Percentiles rank a stretch among this genome's conserved stretches.
Conservation (phyloP, 2,329 filamentous ascomycete genomes). For the Neonectria sp. region DNA sequence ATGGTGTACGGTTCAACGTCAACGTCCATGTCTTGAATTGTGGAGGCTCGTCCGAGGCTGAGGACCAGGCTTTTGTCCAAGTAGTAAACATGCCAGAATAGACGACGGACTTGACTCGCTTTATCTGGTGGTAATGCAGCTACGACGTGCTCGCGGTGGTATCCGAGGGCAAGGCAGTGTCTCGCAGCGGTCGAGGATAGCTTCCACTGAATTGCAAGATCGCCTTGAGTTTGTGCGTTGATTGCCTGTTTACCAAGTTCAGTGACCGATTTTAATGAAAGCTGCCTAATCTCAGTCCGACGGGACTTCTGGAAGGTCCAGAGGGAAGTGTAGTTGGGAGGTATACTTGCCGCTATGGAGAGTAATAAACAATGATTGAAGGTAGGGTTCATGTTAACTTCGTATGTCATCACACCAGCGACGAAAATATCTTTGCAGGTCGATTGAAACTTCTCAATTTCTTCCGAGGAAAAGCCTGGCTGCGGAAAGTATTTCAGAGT, state of each 20-base stretch:
- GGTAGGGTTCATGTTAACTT: no score
- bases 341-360: neutral
- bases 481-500: no score
- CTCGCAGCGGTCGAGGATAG: neutral
- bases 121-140: neutral
- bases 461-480: no score
- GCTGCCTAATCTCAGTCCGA: neutral
- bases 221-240: neutral
- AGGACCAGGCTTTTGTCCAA: neutral
- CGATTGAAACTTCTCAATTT: no score
- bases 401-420: no score
- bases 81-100: neutral
- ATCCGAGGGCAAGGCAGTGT: conserved; percentile 2
- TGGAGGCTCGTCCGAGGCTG: conserved; percentile 2
- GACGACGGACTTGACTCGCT: neutral
- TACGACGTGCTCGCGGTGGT: neutral
- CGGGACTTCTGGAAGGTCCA: neutral
- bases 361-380: neutral
- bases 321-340: neutral
- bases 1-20: neutral
- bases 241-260: neutral
- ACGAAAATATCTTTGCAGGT: no score
- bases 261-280: neutral
- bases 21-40: conserved; percentile 6
- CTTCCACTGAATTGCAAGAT: neutral